phyloP scores from a whole-genome alignment of 2,329 filamentous ascomycete species.

The Sporothrix protearum region DNA sequence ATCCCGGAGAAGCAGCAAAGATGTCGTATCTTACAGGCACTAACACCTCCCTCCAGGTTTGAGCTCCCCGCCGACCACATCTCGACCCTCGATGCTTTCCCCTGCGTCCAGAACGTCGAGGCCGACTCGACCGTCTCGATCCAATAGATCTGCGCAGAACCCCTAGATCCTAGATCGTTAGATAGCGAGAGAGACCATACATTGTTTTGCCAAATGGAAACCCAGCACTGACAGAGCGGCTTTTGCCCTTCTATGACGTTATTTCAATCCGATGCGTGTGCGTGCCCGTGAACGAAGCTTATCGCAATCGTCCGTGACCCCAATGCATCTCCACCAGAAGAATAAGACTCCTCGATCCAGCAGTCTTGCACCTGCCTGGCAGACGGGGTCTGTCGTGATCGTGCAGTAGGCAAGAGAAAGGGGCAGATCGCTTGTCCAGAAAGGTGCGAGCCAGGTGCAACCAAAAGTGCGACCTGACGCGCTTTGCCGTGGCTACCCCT shows the following conservation, averaged over 20 bases:
- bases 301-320: not conserved
- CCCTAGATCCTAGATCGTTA: not conserved
- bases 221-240: not conserved
- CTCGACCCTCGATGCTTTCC: slow-evolving; percentile 61
- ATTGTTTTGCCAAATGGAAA: not conserved
- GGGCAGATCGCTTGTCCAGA: not conserved
- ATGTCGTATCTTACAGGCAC: not conserved
- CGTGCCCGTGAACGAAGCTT: not conserved
- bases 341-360: not conserved
- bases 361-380: not conserved
- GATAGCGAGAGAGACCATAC: not conserved
- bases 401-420: not conserved
- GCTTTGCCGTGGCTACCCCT: slow-evolving; percentile 17
- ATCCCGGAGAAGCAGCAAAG: not conserved
- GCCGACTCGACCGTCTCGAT: slow-evolving; percentile 65
- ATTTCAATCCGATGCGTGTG: too few relatives aligned
- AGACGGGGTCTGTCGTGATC: not conserved
- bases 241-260: not conserved
- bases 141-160: slow-evolving; percentile 50
- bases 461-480: not conserved
- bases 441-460: not conserved
- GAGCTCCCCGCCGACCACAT: slow-evolving; percentile 66
- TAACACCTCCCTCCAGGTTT: slow-evolving; percentile 58
- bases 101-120: slow-evolving; percentile 74
- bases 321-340: not conserved